Base-by-base conservation (phyloP, 345 rosid genomes). In the Linum usitatissimum region DNA sequence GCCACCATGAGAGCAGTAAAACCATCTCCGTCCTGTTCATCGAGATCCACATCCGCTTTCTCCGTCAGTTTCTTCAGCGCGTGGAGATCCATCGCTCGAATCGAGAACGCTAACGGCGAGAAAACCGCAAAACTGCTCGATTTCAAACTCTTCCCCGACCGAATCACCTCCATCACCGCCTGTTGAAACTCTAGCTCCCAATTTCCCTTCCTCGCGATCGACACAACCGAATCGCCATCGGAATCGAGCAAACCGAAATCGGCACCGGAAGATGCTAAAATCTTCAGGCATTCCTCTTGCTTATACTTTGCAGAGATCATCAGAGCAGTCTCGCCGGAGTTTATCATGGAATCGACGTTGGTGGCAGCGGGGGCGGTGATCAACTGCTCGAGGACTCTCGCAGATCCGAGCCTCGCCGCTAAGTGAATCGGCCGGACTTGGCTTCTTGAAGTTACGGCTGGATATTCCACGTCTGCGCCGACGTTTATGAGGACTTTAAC, bases 161-260 rank as follows among this genome's bases (percentile, higher is more conserved):
- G 60, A 14, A 57, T 34, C 20, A 36, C 63, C 6, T 60, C 48
- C 18, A 60, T 17, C 48, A 60, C 21, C 9, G 31, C 23, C 18
- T 60, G 45, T 40, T 36, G 63, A 38, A 60, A 60, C 13, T 49
- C 48, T n/a, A 60, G 49, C 7, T 19, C 42, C 63, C 63, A 60
- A 5, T 38, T 17, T 40, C 34, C 18, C n/a, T 18, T 14, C 48
- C 18, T 13, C 3, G 63, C 63, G 15, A 60, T 34, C 18, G 63
- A 31, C 10, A 18, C 15, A 23, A 40, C 63, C 2, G 63, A 60
- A n/a, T 60, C 21, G 6, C 48, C 48, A 12, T 7, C 21, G 18
- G 63, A 34, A 31, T 38, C 38, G 20, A 60, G 9, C 39, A 60
- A 3, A 6, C 63, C 63, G 12, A 60, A 60, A 60, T 60, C 63